Evolutionary conservation across 495 filamentous ascomycete species (phyloP), one percentile per base, ranked within the genome.

Genomic region (Thermothielavioides terrestris): DNA sequence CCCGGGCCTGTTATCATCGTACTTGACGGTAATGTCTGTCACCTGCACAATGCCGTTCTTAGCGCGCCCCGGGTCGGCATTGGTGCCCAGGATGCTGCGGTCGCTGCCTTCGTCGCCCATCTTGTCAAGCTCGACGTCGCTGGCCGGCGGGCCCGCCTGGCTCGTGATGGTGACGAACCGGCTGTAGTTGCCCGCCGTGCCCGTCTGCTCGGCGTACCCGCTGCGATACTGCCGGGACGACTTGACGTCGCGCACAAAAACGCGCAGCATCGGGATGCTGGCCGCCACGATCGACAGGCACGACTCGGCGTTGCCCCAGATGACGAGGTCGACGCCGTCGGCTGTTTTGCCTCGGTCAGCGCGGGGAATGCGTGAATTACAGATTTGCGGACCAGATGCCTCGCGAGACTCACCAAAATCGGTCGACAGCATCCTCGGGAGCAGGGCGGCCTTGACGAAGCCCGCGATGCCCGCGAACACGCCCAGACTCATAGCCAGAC

Each of bases 401-500:
- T 35, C 15, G 3, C 22, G 43, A 9, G 18, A 27, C 41, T 20
- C 31, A 51, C 52, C 52, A 31, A 52, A 47, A 32, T 56, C 53
- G 1, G 30, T 2, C n/a, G 45, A 43, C 17, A 52, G 18, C 40
- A 64, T 46, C 12, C 25, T 22, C 6, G 43, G 37, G 9, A 60
- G 6, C 38, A 32, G 48, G 44, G 25, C 41, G 2, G 52, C 43
- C 35, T 64, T 64, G 28, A 57, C 38, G 36, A 62, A 46, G 21
- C 54, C 56, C 2, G 47, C 56, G 17, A 46, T 48, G 1, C 56
- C 56, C 7, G 47, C 53, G 26, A 67, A 61, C 2, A 63, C 28
- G 8, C 67, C 67, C 55, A 70, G 59, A 42, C 59, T 66, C 67
- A 70, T 68, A 2, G 64, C 67, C 9, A 68, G 12, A 18, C 46